Evolutionary conservation across 108 stramenopile genomes (phyloP), one percentile per base, ranked within the genome.

Genomic region (Schizochytrium sp.): DNA sequence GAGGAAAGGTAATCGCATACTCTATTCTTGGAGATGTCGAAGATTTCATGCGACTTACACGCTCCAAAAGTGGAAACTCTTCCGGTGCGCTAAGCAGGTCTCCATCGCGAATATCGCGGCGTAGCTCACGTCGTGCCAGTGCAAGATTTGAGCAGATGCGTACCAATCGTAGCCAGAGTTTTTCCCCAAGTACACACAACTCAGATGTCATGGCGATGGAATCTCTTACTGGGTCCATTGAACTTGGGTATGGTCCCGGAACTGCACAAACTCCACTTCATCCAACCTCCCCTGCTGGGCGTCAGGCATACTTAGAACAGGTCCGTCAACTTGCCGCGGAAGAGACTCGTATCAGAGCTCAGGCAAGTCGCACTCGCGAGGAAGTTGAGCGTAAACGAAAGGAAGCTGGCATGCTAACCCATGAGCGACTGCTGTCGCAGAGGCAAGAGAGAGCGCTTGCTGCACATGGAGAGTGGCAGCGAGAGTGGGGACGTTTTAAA

Each of bases 361-460:
- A 83, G 76, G 50, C 53, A 38, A 10, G 50, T 40, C 45, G 2
- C 10, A 38, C 76, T 42, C 47, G 53, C 47, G 50, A 55, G 8
- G 76, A 56, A 5, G 8, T 50, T 38, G 45, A 5, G 76, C 47
- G 53, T 38, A 83, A 83, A 40, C 50, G 53, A n/a, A 55, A 49
- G 28, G 50, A 55, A 38, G 76, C 47, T 10, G 47, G 76, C 76
- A 83, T 83, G 76, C 76, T 83, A 15, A 46, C 87, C 1, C 88
- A 88, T 47, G 88, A 88, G 88, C 58, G 88, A 15, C 44, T 88
- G 3, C 12, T 42, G 8, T 13, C 41, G 17, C 46, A 28, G 4
- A 5, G 89, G 28, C 88, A 89, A 50, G 89, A 61, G 50, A 72
- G 89, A 3, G 83, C 58, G 4, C 42, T 89, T 3, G 83, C 57